phyloP scores from a whole-genome alignment of 148 eudicot species.

The Nyssa sinensis region DNA sequence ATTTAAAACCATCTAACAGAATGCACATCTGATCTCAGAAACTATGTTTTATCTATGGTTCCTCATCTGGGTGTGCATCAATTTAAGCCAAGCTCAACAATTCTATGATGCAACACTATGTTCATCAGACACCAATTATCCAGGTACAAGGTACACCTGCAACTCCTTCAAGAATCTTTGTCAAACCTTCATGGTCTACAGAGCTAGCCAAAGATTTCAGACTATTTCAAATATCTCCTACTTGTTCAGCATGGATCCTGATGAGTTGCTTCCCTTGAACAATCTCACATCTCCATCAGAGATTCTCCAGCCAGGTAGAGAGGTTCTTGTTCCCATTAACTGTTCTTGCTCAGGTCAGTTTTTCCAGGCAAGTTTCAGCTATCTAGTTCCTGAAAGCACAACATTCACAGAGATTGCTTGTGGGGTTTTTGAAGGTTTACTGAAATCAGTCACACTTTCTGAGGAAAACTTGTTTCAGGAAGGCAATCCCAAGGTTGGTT shows the following conservation, averaged over 20 bases:
- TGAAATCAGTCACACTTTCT: slow-evolving; percentile 29
- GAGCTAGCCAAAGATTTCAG: slow-evolving; percentile 23
- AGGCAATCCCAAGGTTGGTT: slow-evolving; percentile 20
- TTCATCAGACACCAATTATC: slow-evolving; percentile 14
- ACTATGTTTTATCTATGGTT: slow-evolving; percentile 20
- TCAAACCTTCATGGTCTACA: slow-evolving; percentile 31
- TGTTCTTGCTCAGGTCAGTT: slow-evolving; percentile 30
- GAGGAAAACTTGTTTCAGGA: slow-evolving; percentile 26
- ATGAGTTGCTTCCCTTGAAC: slow-evolving; percentile 28
- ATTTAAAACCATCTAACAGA: background rate
- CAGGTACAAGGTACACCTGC: slow-evolving; percentile 41
- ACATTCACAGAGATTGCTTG: slow-evolving; percentile 32
- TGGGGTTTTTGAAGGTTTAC: slow-evolving; percentile 35
- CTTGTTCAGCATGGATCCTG: slow-evolving; percentile 19
- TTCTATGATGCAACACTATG: slow-evolving; percentile 39
- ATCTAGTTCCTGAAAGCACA: slow-evolving; percentile 2
- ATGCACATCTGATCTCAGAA: background rate
- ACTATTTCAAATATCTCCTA: slow-evolving; percentile 30
- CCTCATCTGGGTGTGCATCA: slow-evolving; percentile 11
- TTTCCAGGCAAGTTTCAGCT: slow-evolving; percentile 34
- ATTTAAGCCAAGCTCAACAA: slow-evolving; percentile 22
- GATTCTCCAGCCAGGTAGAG: slow-evolving; percentile 29
- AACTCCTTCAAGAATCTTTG: slow-evolving; percentile 23
- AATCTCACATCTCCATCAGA: slow-evolving; percentile 16
- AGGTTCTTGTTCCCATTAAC: slow-evolving; percentile 34